Evolutionary conservation across 2,329 filamentous ascomycete species (phyloP).

Genomic region (Fusarium napiforme): DNA sequence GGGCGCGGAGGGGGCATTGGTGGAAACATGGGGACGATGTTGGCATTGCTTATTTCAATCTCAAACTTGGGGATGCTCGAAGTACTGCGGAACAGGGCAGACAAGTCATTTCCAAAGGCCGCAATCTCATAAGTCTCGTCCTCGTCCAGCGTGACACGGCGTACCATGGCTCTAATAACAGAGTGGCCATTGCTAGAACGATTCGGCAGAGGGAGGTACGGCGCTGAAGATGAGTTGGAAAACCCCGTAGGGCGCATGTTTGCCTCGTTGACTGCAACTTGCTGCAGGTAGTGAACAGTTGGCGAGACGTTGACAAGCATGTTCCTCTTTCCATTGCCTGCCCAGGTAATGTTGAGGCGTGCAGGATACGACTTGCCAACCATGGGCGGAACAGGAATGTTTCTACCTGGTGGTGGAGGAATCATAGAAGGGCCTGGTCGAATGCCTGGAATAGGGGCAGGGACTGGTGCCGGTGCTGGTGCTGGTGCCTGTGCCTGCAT

Average conservation of each 20-base stretch:
- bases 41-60: slow-evolving; percentile 23
- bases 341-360: slow-evolving; percentile 45
- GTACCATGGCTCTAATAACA: slow-evolving; percentile 29
- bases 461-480: not conserved
- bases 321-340: slow-evolving; percentile 45
- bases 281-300: slow-evolving; percentile 49
- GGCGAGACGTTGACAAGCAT: slow-evolving; percentile 45
- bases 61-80: slow-evolving; percentile 41
- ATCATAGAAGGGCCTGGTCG: not conserved
- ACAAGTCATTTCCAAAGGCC: slow-evolving; percentile 44
- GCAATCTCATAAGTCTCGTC: slow-evolving; percentile 40
- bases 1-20: slow-evolving; percentile 29
- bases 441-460: slow-evolving; percentile 2
- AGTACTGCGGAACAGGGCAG: slow-evolving; percentile 32
- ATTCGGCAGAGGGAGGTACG: slow-evolving; percentile 4
- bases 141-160: slow-evolving; percentile 37
- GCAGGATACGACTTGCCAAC: slow-evolving; percentile 33
- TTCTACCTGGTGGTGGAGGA: slow-evolving; percentile 10
- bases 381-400: slow-evolving; percentile 10
- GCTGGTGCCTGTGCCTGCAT: not conserved
- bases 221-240: not conserved
- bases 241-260: slow-evolving; percentile 28
- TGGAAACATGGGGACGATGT: slow-evolving; percentile 9
- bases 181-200: slow-evolving; percentile 7
- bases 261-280: slow-evolving; percentile 36